Evolutionary conservation across 83 land plant genomes (phyloP).

Genomic region (Picea mariana): DNA sequence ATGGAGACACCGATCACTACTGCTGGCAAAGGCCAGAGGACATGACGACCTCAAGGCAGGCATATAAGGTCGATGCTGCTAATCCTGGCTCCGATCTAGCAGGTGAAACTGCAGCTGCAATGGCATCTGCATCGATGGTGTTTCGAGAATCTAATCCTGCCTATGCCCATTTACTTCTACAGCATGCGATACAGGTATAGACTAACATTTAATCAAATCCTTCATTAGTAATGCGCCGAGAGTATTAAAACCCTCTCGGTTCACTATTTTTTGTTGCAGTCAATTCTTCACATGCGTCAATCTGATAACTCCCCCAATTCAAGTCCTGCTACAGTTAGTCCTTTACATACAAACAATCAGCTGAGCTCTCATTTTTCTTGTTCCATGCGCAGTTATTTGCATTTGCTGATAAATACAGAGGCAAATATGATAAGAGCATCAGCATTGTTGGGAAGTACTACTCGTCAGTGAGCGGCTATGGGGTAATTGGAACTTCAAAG

Average conservation of each 20-base stretch:
- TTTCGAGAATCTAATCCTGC: slow-evolving; percentile 47
- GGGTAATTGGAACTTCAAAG: neutral
- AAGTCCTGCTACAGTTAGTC: neutral
- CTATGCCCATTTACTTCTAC: slow-evolving; percentile 61
- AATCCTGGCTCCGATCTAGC: slow-evolving; percentile 83
- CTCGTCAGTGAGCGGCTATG: slow-evolving; percentile 39
- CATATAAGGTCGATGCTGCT: slow-evolving; percentile 55
- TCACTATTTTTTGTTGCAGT: slow-evolving; percentile 36
- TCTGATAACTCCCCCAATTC: slow-evolving; percentile 30
- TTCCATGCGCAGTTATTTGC: slow-evolving; percentile 28
- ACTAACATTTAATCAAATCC: too few relatives aligned
- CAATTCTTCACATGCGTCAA: slow-evolving; percentile 59
- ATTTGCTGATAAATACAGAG: slow-evolving; percentile 47
- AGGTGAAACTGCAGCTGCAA: slow-evolving; percentile 84
- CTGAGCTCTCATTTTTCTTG: slow-evolving; percentile 34
- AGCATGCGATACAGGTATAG: slow-evolving; percentile 49
- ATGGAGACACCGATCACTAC: slow-evolving; percentile 73
- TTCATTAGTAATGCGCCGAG: too few relatives aligned
- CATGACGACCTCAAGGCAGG: slow-evolving; percentile 75
- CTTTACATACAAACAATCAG: neutral
- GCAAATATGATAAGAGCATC: slow-evolving; percentile 43
- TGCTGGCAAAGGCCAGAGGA: slow-evolving; percentile 92
- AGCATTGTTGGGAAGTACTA: slow-evolving; percentile 32
- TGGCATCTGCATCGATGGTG: slow-evolving; percentile 86
- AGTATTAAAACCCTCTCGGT: too few relatives aligned